Percentiles rank a stretch among this genome's conserved stretches.
Evolutionary conservation across 805 yeast genomes (phyloP).

Genomic region (Jamesozyma rosinii): DNA sequence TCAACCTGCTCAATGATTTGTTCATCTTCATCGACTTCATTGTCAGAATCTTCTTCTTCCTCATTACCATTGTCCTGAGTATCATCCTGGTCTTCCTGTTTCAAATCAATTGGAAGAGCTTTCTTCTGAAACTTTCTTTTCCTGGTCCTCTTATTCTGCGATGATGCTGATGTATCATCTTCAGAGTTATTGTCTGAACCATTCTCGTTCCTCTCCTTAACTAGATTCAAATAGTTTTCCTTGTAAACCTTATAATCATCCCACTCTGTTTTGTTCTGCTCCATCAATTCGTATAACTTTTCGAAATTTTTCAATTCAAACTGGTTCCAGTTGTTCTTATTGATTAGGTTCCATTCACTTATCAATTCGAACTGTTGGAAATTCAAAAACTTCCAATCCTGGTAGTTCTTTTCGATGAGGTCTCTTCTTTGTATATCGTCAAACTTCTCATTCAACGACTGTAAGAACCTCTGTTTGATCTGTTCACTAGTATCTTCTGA

Average conservation of each 20-base stretch:
- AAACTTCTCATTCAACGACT: slow-evolving; percentile 16
- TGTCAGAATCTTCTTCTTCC: slow-evolving; percentile 3
- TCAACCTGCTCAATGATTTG: slow-evolving; percentile 1
- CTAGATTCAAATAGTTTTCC: slow-evolving; percentile 1
- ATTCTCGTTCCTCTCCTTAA: neutral
- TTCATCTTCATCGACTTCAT: slow-evolving; percentile 5
- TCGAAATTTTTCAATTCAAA: neutral
- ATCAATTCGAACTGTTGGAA: slow-evolving; percentile 31
- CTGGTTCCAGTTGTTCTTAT: slow-evolving; percentile 16
- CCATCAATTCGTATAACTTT: slow-evolving; percentile 15
- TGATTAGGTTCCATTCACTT: slow-evolving; percentile 28
- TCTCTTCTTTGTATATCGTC: slow-evolving; percentile 18
- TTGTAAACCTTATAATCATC: slow-evolving; percentile 10
- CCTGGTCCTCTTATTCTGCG: slow-evolving; percentile 4
- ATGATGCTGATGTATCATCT: neutral
- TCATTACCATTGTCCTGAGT: slow-evolving; percentile 8
- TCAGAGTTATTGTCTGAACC: neutral
- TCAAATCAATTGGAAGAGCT: slow-evolving; percentile 1
- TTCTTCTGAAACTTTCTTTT: slow-evolving; percentile 2
- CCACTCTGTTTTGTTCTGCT: slow-evolving; percentile 19
- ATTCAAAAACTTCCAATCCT: slow-evolving; percentile 30
- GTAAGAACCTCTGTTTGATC: slow-evolving; percentile 7
- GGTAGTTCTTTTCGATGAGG: slow-evolving; percentile 20
- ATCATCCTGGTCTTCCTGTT: slow-evolving; percentile 7
- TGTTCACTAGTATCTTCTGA: neutral